Conservation (phyloP, 768 basidiomycete genomes). For the Auricularia heimuer region DNA sequence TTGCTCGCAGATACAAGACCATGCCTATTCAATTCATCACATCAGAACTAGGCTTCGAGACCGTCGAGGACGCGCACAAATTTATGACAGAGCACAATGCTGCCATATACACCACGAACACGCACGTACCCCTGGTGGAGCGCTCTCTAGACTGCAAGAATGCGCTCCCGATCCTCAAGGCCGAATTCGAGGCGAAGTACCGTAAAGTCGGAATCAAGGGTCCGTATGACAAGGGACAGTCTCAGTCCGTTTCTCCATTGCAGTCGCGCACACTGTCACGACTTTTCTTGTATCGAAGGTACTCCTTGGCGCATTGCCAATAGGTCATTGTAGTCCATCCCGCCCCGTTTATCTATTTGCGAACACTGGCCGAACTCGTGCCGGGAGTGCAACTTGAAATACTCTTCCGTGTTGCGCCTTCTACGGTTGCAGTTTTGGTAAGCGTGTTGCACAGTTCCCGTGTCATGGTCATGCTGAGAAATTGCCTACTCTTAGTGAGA, state of each 20-base stretch:
- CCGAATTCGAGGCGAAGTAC: slow-evolving; percentile 71
- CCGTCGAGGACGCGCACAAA: slow-evolving; percentile 44
- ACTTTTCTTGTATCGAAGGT: too few relatives aligned
- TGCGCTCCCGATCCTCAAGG: slow-evolving; percentile 43
- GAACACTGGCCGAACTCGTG: too few relatives aligned
- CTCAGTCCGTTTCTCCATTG: background rate
- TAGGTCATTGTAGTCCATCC: too few relatives aligned
- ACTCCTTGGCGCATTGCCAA: too few relatives aligned
- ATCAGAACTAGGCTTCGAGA: slow-evolving; percentile 78
- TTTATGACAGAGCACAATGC: slow-evolving; percentile 68
- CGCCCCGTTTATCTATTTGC: too few relatives aligned
- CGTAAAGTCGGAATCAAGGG: slow-evolving; percentile 81
- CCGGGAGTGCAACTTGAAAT: too few relatives aligned
- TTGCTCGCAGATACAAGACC: slow-evolving; percentile 59
- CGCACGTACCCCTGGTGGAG: slow-evolving; percentile 38
- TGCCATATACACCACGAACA: slow-evolving; percentile 52
- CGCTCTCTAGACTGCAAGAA: slow-evolving; percentile 66
- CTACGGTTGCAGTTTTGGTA: too few relatives aligned
- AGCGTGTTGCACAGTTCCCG: too few relatives aligned
- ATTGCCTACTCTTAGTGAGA: too few relatives aligned
- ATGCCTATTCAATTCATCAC: slow-evolving; percentile 69
- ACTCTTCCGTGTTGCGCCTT: too few relatives aligned
- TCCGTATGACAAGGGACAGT: slow-evolving; percentile 49
- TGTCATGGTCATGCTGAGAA: too few relatives aligned
- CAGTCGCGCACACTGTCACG: too few relatives aligned